A percentile compares a stretch with the other conserved stretches of the same genome.
Evolutionary conservation across 371 early-diverging fungal species (phyloP).

Genomic region (Nematocida displodere): DNA sequence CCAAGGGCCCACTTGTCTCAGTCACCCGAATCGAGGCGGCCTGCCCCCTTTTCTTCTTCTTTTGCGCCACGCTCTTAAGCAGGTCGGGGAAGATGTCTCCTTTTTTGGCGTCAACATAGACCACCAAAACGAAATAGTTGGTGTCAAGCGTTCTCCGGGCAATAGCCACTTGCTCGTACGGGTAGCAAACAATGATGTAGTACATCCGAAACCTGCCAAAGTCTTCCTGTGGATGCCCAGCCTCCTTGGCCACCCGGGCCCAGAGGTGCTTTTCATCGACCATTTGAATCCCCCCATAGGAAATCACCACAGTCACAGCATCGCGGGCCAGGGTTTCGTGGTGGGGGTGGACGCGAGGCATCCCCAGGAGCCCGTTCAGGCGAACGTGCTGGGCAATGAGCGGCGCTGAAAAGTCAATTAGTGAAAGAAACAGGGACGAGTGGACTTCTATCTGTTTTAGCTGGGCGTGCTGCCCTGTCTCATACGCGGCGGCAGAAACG

Average conservation of each 20-base stretch:
- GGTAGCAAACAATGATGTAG: constrained; percentile 48
- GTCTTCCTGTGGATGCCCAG: constrained; percentile 27
- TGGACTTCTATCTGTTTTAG: not conserved
- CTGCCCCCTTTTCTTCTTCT: constrained; percentile 21
- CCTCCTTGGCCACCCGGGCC: constrained; percentile 28
- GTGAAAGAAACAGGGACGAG: not conserved
- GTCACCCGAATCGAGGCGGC: not conserved
- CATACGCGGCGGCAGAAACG: not conserved
- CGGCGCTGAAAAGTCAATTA: not conserved
- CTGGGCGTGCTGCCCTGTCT: constrained; percentile 5
- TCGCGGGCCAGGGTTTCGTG: constrained; percentile 10
- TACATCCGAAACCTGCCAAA: constrained; percentile 27
- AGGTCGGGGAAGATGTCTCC: constrained; percentile 33
- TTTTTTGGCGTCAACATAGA: constrained; percentile 48
- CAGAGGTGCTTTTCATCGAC: constrained; percentile 42
- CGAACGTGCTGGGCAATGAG: constrained; percentile 6
- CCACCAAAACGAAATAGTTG: not conserved
- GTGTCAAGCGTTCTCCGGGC: not conserved
- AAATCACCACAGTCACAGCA: not conserved
- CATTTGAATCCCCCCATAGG: constrained; percentile 31
- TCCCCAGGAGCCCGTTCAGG: constrained; percentile 39
- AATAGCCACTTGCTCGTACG: constrained; percentile 27
- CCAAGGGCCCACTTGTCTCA: constrained; percentile 33
- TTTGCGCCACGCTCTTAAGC: not conserved
- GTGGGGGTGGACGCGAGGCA: constrained; percentile 27